Percentiles rank a stretch among this genome's conserved stretches.
Evolutionary conservation across 108 stramenopile genomes (phyloP).

Genomic region (Cyclotella cryptica): DNA sequence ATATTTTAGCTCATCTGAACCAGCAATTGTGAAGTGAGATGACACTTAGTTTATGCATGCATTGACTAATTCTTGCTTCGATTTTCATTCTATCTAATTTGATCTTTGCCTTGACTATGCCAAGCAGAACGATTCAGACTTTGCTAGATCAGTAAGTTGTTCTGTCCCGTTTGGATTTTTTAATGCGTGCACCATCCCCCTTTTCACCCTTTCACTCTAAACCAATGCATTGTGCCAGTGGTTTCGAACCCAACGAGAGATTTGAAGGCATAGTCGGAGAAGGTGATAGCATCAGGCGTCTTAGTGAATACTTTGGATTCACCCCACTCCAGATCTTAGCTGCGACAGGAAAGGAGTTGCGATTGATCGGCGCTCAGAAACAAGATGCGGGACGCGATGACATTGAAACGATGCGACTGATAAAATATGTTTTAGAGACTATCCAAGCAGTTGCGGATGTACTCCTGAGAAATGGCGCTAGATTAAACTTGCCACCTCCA

Average conservation of each 20-base stretch:
- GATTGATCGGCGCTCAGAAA: neutral
- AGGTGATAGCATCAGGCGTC: conserved; percentile 40
- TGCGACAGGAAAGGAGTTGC: conserved; percentile 49
- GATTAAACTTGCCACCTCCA: conserved; percentile 65
- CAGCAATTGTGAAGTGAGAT: conserved; percentile 28
- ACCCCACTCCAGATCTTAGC: conserved; percentile 81
- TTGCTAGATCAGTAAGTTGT: conserved; percentile 12
- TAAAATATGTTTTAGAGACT: conserved; percentile 31
- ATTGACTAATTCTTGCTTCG: neutral
- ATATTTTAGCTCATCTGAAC: conserved; percentile 19
- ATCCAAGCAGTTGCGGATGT: conserved; percentile 54
- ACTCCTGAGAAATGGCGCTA: conserved; percentile 65
- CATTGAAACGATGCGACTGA: conserved; percentile 33
- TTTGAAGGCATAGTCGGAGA: conserved; percentile 57
- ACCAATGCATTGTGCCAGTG: conserved; percentile 16
- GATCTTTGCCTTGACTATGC: neutral
- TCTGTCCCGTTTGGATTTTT: neutral
- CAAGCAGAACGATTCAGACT: conserved; percentile 16
- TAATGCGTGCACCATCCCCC: neutral
- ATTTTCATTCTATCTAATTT: neutral
- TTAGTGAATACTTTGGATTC: conserved; percentile 68
- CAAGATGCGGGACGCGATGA: conserved; percentile 35
- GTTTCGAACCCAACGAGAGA: conserved; percentile 87
- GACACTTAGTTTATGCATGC: neutral
- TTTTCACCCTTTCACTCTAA: neutral